Base-by-base conservation (phyloP, 768 basidiomycete genomes). In the Amanita thiersii region DNA sequence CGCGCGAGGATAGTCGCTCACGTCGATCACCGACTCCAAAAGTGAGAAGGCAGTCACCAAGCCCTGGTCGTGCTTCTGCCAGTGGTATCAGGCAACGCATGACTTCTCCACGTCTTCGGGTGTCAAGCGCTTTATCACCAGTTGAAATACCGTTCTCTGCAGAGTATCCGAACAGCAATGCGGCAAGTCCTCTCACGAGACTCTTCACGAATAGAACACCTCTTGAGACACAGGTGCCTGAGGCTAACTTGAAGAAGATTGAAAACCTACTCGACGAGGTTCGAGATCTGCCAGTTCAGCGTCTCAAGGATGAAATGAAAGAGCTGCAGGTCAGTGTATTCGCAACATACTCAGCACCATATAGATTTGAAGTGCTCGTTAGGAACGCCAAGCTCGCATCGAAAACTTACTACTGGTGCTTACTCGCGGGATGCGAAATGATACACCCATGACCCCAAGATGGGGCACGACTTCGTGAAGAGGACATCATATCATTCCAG, bases 381-480 rank as follows among this genome's bases (percentile, higher is more conserved):
- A 81, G 77, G 77, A 85, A 43, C 79, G 82, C 34, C 86, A 88
- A 62, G 77, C 78, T 12, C 73, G 86, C 26, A 89, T 89, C 47
- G 86, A 89, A 58, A 73, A 72, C 38, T 61, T 89, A 31, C 50
- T 89, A 30, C 55, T 86, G 39, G 73, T 73, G 60, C 65, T 89
- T 46, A 85, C 84, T 5, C 66, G 80, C 32, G 75, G 75, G 0
- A 76, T 78, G 75, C 64, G 80, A 46, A 74, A 70, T 43, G 72
- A 73, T 44, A 53, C 56, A 2, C 31, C 21, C 3, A 14, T 21
- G 4, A 23, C 29, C 24, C 26, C 42, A 28, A 36, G 17, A 35
- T 28, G 18, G 19, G 23, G 25, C 25, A 21, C 5, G 11, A 28
- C 3, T 3, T 29, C 23, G n/a, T 43, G 25, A 17, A n/a, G n/a